Percentiles rank a stretch among this genome's conserved stretches.
Conservation (phyloP, 805 yeast genomes). For the Scheffersomyces stipitis region DNA sequence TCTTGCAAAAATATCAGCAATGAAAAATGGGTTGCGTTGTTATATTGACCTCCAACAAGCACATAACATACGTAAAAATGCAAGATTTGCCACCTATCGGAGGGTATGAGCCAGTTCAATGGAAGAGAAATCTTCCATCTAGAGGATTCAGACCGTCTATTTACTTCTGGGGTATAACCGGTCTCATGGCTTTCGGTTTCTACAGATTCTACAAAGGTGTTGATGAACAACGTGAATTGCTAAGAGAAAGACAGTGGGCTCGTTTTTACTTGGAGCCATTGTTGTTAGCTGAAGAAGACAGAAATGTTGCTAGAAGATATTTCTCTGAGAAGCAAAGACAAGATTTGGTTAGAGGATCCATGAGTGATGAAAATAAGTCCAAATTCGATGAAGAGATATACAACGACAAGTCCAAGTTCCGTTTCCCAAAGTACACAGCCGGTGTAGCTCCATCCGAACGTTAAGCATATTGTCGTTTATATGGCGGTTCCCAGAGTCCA, state of each 20-base stretch:
- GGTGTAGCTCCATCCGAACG: slow-evolving; percentile 38
- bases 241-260: slow-evolving; percentile 77
- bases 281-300: slow-evolving; percentile 78
- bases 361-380: slow-evolving; percentile 38
- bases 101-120: slow-evolving; percentile 83
- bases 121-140: slow-evolving; percentile 84
- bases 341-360: slow-evolving; percentile 45
- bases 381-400: slow-evolving; percentile 44
- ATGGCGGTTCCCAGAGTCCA: too few species aligned
- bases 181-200: slow-evolving; percentile 70
- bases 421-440: slow-evolving; percentile 44
- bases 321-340: slow-evolving; percentile 67
- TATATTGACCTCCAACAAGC: slow-evolving; percentile 5
- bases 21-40: neutral
- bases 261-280: slow-evolving; percentile 71
- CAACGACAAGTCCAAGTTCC: slow-evolving; percentile 43
- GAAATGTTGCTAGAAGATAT: slow-evolving; percentile 72
- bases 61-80: slow-evolving; percentile 19
- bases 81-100: slow-evolving; percentile 88
- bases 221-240: slow-evolving; percentile 71
- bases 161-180: slow-evolving; percentile 64
- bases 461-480: too few species aligned
- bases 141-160: slow-evolving; percentile 81
- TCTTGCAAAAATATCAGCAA: neutral
- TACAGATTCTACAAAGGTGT: slow-evolving; percentile 64